These are phyloP conservation scores for Penicillium italicum DNA, from an alignment of 2,329 filamentous ascomycete genomes.

Conservation along the genomic window DNA sequence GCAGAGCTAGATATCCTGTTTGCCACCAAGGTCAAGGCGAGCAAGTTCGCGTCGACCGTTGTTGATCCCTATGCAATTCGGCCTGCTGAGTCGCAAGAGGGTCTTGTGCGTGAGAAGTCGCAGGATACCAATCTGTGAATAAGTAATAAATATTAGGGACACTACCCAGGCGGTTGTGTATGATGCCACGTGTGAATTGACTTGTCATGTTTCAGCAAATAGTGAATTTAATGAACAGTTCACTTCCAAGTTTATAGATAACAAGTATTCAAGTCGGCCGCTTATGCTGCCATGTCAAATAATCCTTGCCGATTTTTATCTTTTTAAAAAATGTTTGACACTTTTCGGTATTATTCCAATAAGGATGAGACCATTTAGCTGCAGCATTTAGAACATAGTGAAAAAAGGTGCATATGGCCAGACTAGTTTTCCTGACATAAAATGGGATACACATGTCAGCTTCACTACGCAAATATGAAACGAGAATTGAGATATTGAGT, in stretches of 20 bases:
- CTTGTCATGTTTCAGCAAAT: background rate
- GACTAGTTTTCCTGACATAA: too few relatives aligned
- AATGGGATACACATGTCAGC: too few relatives aligned
- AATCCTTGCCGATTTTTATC: too few relatives aligned
- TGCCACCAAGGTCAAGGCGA: conserved; percentile 34
- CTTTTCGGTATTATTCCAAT: too few relatives aligned
- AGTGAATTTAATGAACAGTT: background rate
- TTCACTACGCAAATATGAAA: too few relatives aligned
- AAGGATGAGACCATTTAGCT: too few relatives aligned
- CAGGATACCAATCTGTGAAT: conserved; percentile 11
- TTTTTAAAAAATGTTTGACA: too few relatives aligned
- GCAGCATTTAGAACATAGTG: too few relatives aligned
- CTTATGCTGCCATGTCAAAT: background rate
- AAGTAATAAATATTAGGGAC: background rate
- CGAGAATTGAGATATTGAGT: too few relatives aligned
- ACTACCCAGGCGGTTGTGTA: background rate
- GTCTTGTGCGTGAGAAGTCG: conserved; percentile 9
- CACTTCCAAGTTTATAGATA: background rate
- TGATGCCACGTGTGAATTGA: background rate
- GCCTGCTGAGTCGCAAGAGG: conserved; percentile 15
- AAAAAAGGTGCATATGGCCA: too few relatives aligned
- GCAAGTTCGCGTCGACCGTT: conserved; percentile 29
- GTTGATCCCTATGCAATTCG: conserved; percentile 19
- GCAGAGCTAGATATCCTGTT: conserved; percentile 45
- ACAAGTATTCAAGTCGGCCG: background rate